Evolutionary conservation across 257 asterid species (phyloP).

Genomic region (Ballota nigra): DNA sequence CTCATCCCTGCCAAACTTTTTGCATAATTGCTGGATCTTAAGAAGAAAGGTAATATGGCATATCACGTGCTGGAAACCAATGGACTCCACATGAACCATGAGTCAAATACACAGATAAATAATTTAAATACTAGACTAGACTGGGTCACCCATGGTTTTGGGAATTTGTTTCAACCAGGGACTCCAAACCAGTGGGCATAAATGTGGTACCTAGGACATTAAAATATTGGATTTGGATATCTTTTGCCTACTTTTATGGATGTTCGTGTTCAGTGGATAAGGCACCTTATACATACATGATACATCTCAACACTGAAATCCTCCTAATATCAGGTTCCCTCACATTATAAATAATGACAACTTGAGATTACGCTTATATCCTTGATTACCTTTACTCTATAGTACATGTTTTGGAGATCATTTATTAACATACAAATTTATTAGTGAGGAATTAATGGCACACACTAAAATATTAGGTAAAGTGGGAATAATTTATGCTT

Average conservation of each 20-base stretch:
- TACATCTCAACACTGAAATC: background rate
- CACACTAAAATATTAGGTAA: too few relatives aligned
- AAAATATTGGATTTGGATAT: background rate
- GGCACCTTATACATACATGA: background rate
- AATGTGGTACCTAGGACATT: background rate
- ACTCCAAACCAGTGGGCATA: conserved; percentile 34
- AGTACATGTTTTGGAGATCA: too few relatives aligned
- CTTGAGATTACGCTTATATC: background rate
- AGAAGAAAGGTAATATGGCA: too few relatives aligned
- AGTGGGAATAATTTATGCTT: background rate
- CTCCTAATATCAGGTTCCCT: background rate
- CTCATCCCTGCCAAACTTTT: background rate
- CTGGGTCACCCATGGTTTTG: conserved; percentile 35
- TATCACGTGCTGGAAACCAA: background rate
- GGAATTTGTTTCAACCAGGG: background rate
- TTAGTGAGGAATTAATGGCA: too few relatives aligned
- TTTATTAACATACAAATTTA: too few relatives aligned
- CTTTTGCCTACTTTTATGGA: conserved; percentile 17
- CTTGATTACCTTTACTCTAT: background rate
- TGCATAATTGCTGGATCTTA: background rate
- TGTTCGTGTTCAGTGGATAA: conserved; percentile 10
- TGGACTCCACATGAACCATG: conserved; percentile 9
- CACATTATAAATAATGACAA: background rate
- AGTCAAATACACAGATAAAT: conserved; percentile 11
- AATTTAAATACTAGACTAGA: background rate